These are phyloP conservation scores for Acanthamoeba triangularis DNA, from an alignment of 208 protist species.

Conservation along the genomic window DNA sequence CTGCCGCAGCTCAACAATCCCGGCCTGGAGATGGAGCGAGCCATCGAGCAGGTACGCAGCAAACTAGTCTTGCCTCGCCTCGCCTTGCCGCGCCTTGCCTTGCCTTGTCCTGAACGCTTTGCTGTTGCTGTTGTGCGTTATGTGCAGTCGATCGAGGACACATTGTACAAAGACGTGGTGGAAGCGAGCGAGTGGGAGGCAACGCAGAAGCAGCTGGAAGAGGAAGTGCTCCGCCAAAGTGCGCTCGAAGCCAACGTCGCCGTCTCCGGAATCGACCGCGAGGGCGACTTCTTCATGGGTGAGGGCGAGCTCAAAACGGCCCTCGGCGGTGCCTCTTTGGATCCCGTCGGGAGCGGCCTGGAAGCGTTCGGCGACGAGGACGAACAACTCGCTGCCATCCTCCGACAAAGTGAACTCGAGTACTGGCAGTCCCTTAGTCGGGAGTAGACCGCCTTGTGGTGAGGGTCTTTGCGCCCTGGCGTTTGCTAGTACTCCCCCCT, in stretches of 20 bases:
- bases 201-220: slow-evolving; percentile 60
- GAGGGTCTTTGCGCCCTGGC: no score
- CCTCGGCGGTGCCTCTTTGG: not conserved
- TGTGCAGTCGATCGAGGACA: slow-evolving; percentile 23
- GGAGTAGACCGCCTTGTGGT: no score
- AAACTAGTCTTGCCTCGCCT: no score
- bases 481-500: no score
- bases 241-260: not conserved
- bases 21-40: slow-evolving; percentile 39
- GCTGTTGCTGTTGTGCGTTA: not conserved
- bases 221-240: slow-evolving; percentile 59
- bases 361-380: not conserved
- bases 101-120: no score
- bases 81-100: no score
- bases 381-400: not conserved
- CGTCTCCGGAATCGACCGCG: not conserved
- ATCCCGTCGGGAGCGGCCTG: not conserved
- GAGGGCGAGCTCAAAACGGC: not conserved
- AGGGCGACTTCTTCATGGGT: not conserved
- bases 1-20: slow-evolving; percentile 56
- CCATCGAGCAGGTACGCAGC: slow-evolving; percentile 5
- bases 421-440: slow-evolving; percentile 11
- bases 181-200: slow-evolving; percentile 60
- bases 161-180: slow-evolving; percentile 19
- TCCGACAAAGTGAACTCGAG: slow-evolving; percentile 35